Evolutionary conservation across 768 basidiomycete species (phyloP).

Genomic region (Daedaleopsis sinensis): DNA sequence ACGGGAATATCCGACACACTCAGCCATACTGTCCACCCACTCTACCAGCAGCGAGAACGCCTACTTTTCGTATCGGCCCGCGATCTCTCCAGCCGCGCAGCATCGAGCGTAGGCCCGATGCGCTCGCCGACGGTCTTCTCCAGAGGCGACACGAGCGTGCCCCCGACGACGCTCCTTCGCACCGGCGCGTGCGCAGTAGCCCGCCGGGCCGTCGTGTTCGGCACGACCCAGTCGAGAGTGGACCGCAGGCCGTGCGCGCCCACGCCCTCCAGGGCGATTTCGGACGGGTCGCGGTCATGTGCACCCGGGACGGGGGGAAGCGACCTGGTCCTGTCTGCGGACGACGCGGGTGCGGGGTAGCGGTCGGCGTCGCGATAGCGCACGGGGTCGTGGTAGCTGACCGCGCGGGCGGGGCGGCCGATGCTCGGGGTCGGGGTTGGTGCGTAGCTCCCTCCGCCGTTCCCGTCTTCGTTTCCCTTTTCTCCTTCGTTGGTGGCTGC

Average conservation of each 20-base stretch:
- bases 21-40: slow-evolving; percentile 11
- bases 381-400: slow-evolving; percentile 10
- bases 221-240: slow-evolving; percentile 16
- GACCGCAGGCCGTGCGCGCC: slow-evolving; percentile 1
- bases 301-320: neutral
- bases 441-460: neutral
- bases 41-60: slow-evolving; percentile 3
- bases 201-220: neutral
- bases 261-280: neutral
- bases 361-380: neutral
- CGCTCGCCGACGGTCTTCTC: slow-evolving; percentile 49
- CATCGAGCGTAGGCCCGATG: slow-evolving; percentile 52
- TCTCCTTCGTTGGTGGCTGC: neutral
- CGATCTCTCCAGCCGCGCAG: slow-evolving; percentile 48
- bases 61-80: slow-evolving; percentile 51
- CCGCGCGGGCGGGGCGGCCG: slow-evolving; percentile 7
- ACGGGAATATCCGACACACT: no score
- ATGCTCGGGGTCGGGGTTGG: slow-evolving; percentile 1
- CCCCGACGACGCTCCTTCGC: neutral
- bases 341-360: neutral
- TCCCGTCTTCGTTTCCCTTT: neutral
- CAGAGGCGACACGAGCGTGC: neutral
- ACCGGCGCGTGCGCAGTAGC: neutral
- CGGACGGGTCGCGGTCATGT: no score
- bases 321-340: neutral